phyloP scores from a whole-genome alignment of 345 rosid genomes.

The Ailanthus altissimus region DNA sequence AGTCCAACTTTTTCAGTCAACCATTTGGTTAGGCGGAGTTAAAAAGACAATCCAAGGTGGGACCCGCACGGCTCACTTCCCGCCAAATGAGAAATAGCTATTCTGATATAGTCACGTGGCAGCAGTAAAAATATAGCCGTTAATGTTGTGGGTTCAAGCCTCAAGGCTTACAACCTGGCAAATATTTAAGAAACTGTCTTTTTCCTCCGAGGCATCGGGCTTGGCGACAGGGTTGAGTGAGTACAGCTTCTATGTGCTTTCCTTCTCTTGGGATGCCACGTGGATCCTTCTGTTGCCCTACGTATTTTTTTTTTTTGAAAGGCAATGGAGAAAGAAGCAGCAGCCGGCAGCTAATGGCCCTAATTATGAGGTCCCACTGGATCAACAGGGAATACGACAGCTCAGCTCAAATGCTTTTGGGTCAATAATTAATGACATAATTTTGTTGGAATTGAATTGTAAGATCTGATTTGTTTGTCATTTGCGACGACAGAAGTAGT shows the following conservation, averaged over 20 bases:
- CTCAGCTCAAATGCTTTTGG: conserved; percentile 16
- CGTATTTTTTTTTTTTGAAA: neutral
- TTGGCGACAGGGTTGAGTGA: neutral
- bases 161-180: conserved; percentile 32
- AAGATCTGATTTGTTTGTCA: neutral
- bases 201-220: neutral
- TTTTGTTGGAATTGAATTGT: conserved; percentile 8
- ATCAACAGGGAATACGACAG: neutral
- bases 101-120: conserved; percentile 46
- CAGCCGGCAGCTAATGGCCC: neutral
- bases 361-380: conserved; percentile 21
- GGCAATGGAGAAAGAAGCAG: neutral
- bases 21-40: conserved; percentile 23
- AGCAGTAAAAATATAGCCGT: conserved; percentile 44
- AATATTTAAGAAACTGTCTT: conserved; percentile 14
- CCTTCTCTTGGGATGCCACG: conserved; percentile 28
- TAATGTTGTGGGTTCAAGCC: conserved; percentile 32
- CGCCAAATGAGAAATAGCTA: conserved; percentile 34
- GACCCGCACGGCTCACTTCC: conserved; percentile 27
- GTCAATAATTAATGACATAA: neutral
- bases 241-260: conserved; percentile 11
- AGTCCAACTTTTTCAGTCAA: conserved; percentile 29
- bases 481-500: neutral
- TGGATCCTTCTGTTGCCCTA: conserved; percentile 10
- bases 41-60: too few relatives aligned